A percentile compares a stretch with the other conserved stretches of the same genome.
Evolutionary conservation across 371 early-diverging fungal genomes (phyloP).

Genomic region (Mucor lusitanicus): DNA sequence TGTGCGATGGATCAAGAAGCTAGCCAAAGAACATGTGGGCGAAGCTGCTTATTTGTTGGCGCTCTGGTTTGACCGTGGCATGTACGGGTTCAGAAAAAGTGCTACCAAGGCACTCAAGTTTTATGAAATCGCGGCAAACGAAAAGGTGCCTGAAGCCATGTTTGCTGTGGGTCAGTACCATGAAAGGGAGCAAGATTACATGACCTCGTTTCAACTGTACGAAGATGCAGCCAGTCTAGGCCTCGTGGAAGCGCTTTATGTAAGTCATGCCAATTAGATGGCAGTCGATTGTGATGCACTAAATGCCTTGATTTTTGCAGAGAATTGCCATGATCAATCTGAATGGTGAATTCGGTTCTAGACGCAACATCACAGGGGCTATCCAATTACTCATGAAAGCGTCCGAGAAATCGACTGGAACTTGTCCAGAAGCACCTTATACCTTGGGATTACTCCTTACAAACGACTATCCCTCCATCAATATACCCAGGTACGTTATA

Average conservation of each 20-base stretch:
- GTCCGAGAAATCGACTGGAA: conserved; percentile 32
- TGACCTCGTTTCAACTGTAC: conserved; percentile 72
- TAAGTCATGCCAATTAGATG: conserved; percentile 21
- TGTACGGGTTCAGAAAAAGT: conserved; percentile 58
- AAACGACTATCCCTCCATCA: conserved; percentile 33
- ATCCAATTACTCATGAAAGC: conserved; percentile 36
- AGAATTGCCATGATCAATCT: conserved; percentile 41
- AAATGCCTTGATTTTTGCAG: conserved; percentile 14
- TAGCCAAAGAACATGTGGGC: conserved; percentile 65
- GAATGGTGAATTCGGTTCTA: conserved; percentile 44
- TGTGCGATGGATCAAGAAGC: conserved; percentile 70
- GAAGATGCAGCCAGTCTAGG: conserved; percentile 74
- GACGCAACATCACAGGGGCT: conserved; percentile 30
- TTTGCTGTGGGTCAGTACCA: conserved; percentile 31
- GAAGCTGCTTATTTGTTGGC: conserved; percentile 76
- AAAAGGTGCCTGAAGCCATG: conserved; percentile 41
- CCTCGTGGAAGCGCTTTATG: conserved; percentile 68
- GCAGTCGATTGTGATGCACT: background rate
- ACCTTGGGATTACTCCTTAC: conserved; percentile 36
- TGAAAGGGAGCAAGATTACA: conserved; percentile 64
- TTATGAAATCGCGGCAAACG: conserved; percentile 35
- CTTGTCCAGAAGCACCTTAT: conserved; percentile 43
- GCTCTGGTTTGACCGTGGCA: conserved; percentile 68
- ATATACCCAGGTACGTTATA: conserved; percentile 33
- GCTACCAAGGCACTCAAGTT: conserved; percentile 50